These are phyloP conservation scores for Hypoxylon sp. DNA, from an alignment of 2,329 filamentous ascomycete species.

Conservation along the genomic window DNA sequence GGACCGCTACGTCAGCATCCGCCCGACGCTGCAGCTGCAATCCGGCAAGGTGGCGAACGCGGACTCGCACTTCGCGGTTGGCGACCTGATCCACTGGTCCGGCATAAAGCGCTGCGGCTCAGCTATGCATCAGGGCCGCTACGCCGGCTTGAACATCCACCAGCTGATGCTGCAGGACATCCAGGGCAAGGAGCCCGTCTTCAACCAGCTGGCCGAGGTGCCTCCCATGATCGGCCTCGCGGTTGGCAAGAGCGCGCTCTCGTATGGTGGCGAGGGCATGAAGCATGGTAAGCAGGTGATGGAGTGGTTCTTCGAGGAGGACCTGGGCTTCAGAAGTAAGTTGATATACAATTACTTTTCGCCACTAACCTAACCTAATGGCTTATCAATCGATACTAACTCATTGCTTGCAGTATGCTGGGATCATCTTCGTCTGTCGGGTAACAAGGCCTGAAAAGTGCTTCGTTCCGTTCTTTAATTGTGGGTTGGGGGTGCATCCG, in stretches of 20 bases:
- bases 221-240: slow-evolving; percentile 79
- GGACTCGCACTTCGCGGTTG: slow-evolving; percentile 75
- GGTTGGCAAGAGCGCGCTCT: slow-evolving; percentile 77
- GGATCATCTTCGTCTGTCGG: slow-evolving; percentile 53
- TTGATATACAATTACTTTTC: slow-evolving; percentile 41
- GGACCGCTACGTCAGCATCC: slow-evolving; percentile 76
- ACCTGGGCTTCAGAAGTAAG: slow-evolving; percentile 76
- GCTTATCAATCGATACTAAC: slow-evolving; percentile 21
- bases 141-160: slow-evolving; percentile 77
- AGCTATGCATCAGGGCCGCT: slow-evolving; percentile 81
- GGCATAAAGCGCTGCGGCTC: slow-evolving; percentile 85
- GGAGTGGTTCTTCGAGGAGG: slow-evolving; percentile 75
- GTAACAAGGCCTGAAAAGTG: slow-evolving; percentile 44
- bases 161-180: slow-evolving; percentile 68
- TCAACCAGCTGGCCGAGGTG: slow-evolving; percentile 66
- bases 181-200: slow-evolving; percentile 60
- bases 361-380: not conserved
- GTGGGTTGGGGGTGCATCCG: slow-evolving; percentile 23
- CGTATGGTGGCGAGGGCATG: slow-evolving; percentile 72
- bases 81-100: slow-evolving; percentile 79
- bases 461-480: slow-evolving; percentile 16
- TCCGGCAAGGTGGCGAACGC: slow-evolving; percentile 68
- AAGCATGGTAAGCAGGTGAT: slow-evolving; percentile 74
- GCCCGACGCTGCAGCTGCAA: slow-evolving; percentile 62
- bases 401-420: slow-evolving; percentile 48